phyloP scores from a whole-genome alignment of 2,329 filamentous ascomycete genomes.

The Ascosphaera pollenicola region DNA sequence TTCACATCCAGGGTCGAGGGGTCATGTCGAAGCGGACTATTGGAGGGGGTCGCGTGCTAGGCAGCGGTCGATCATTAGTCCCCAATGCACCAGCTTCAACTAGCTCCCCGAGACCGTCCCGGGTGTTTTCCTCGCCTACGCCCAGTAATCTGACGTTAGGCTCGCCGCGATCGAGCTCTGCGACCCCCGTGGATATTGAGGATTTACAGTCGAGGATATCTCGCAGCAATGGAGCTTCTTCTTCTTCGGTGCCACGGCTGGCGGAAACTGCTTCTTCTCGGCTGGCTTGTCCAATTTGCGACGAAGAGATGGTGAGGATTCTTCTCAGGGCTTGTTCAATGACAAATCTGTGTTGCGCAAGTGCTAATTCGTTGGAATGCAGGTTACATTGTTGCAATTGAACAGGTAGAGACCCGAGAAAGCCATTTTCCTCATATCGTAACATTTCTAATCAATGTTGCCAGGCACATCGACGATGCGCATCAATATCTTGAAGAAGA shows the following conservation, averaged over 20 bases:
- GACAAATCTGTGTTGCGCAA: not conserved
- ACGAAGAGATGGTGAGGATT: slow-evolving; percentile 70
- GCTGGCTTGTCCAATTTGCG: slow-evolving; percentile 92
- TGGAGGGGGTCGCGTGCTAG: slow-evolving; percentile 78
- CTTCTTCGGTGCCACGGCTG: slow-evolving; percentile 19
- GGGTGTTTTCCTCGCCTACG: slow-evolving; percentile 34
- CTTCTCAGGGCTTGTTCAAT: not conserved
- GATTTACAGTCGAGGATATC: slow-evolving; percentile 68
- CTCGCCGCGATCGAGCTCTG: slow-evolving; percentile 52
- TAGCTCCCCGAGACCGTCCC: slow-evolving; percentile 16
- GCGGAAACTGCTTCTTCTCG: slow-evolving; percentile 34
- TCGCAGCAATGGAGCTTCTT: slow-evolving; percentile 31
- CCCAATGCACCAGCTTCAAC: slow-evolving; percentile 29
- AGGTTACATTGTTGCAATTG: slow-evolving; percentile 81
- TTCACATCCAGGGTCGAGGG: slow-evolving; percentile 3
- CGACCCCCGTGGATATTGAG: slow-evolving; percentile 47
- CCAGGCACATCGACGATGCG: slow-evolving; percentile 60
- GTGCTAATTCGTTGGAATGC: slow-evolving; percentile 7
- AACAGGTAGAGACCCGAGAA: slow-evolving; percentile 36
- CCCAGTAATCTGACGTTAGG: slow-evolving; percentile 56
- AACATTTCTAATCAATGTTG: slow-evolving; percentile 2
- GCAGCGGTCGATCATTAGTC: slow-evolving; percentile 63
- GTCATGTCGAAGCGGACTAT: slow-evolving; percentile 68
- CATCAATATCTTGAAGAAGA: slow-evolving; percentile 77
- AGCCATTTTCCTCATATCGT: slow-evolving; percentile 4